Base-by-base conservation (phyloP, 2,329 filamentous ascomycete genomes). In the Bipolaris bicolor region DNA sequence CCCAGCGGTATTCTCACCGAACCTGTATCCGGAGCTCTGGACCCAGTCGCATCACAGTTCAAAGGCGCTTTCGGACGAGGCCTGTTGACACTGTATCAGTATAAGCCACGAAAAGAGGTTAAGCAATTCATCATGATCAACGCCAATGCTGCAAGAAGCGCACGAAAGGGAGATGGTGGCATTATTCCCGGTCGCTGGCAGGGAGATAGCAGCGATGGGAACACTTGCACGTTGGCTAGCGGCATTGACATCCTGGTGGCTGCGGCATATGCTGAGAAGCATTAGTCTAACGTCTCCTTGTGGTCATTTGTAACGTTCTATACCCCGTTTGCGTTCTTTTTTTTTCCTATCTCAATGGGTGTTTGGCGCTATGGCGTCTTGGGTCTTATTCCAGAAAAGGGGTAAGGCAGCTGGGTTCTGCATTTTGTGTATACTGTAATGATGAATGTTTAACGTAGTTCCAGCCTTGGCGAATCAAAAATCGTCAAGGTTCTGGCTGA, bases 171-270 rank as follows among this genome's bases (percentile, higher is more conserved):
- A 34, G 66, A 73, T 9, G 73, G 77, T 4, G 80, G 82, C 60
- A 76, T 81, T 62, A 73, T 90, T 5, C 83, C 85, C 5, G 78
- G 87, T 5, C 76, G 81, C 4, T 90, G 87, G 87, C 79, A 82
- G 5, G 87, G 86, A 0, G 84, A 85, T 0, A 81, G 81, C 24
- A 67, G 67, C 0, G 79, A 81, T 37, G 82, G 79, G 1, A 78
- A 78, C 59, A 82, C 85, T 0, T 79, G 82, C 37, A 85, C 85
- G n/a, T 88, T 90, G 45, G 86, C 84, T 66, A 83, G 83, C 22
- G 88, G 86, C 0, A 75, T 90, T 65, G 88, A 90, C 75, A 82
- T 82, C n/a, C 73, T 90, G 18, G 84, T 90, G 52, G 88, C 86
- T 48, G 73, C 73, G 37, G 67, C 65, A 1, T 43, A 61, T 44